Evolutionary conservation across 1,284 basidiomycete species (phyloP), one percentile per base, ranked within the genome.

Genomic region (Inonotus obliquus): DNA sequence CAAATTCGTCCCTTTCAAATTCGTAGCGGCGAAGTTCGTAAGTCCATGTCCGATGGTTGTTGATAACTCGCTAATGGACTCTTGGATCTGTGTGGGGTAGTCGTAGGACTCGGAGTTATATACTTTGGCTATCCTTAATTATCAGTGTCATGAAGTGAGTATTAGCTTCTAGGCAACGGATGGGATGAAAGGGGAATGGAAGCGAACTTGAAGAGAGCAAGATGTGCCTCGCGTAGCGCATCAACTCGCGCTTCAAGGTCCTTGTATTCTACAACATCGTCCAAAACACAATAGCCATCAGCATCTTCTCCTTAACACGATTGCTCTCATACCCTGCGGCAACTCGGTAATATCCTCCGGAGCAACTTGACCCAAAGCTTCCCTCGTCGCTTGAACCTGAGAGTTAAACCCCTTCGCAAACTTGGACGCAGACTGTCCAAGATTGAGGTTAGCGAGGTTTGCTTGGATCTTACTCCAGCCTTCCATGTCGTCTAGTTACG

Each of bases 291-390:
- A 21, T 44, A 44, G 41, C 10, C 4, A 44, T n/a, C 41, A 32
- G 4, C 27, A 73, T 67, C 73, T 38, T 53, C 48, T 27, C 4
- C 38, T 21, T 48, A 37, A 63, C 23, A 9, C 17, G 2, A 4
- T 7, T 14, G 17, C n/a, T 44, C 41, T 6, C 37, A 51, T 47
- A 89, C 90, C 89, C 75, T 91, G 87, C n/a, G 91, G 89, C 39
- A 95, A 82, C 76, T 98, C 96, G 19, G 96, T 99, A 71, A 99
- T 96, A 69, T 96, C 96, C 64, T 94, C 94, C 21, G 90, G 82
- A 14, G 91, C 84, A 61, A 97, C 85, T 69, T 93, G 88, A 27
- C 96, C 96, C 3, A 98, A 81, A 56, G 91, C 83, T 76, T 99
- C 96, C 68, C 82, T 86, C n/a, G 93, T 94, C 1, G 91, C 91